Base-by-base conservation (phyloP, 2,329 filamentous ascomycete species). In the Aspergillus nomiae region DNA sequence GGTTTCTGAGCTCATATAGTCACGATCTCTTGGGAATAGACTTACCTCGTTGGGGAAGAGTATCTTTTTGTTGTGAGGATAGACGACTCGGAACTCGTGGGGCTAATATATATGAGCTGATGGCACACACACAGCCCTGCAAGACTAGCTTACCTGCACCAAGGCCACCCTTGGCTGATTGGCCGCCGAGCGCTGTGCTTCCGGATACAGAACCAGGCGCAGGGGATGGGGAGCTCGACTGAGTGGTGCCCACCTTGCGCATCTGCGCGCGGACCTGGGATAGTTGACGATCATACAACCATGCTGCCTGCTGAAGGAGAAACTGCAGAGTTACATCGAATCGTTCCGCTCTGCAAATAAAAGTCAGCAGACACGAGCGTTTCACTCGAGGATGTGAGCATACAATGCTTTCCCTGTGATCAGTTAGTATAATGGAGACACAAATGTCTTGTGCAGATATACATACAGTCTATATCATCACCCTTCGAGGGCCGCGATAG, bases 211-310 rank as follows among this genome's bases (percentile, higher is more conserved):
- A 83, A 10, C 75, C 77, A 4, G 78, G 77, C 11, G 69, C 75
- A 9, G 81, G 80, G n/a, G 79, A 80, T 3, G 80, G 72, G 8
- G 79, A 76, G 32, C 69, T 75, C 16, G 80, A 80, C 32, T 80
- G 77, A 10, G 76, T 76, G 36, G 72, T 77, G 45, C 74, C 78
- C 10, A 82, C 80, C 64, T 90, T 95, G 65, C 91, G 88, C 82
- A 98, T 92, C 79, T 97, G 93, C 24, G 91, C 93, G 68, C 92
- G 88, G 55, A 98, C 92, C 75, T 97, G 92, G 0, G 92, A 91
- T 32, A 96, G 86, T 80, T 98, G 92, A 58, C 92, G 86, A 75
- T 98, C 94, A 73, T 95, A 97, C 7, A 98, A 86, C 86, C 93
- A 97, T 77, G 92, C 93, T 66, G 93, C 93, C 78, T 99, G 93